These are phyloP conservation scores for Blakeslea trispora DNA, from an alignment of 371 early-diverging fungal species.

Conservation along the genomic window DNA sequence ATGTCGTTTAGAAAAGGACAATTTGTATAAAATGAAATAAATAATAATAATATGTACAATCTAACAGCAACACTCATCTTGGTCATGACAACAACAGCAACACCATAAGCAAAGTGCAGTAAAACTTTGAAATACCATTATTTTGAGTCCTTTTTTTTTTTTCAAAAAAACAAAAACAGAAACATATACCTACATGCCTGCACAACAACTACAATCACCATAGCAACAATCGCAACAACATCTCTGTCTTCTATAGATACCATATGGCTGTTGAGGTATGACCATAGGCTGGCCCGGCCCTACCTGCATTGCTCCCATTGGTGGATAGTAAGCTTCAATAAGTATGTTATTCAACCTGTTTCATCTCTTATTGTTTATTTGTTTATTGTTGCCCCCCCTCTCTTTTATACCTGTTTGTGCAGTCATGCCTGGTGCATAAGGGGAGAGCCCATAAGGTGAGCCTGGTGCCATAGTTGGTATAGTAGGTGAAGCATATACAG, in stretches of 20 bases:
- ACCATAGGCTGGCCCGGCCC: constrained; percentile 10
- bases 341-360: neutral
- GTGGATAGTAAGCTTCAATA: constrained; percentile 19
- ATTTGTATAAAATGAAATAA: constrained; percentile 25
- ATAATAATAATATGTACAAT: neutral
- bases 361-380: neutral
- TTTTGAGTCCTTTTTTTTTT: neutral
- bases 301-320: constrained; percentile 22
- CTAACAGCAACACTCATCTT: constrained; percentile 22
- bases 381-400: too few species aligned
- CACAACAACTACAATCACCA: constrained; percentile 18
- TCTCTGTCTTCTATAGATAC: neutral
- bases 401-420: constrained; percentile 14
- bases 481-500: constrained; percentile 17
- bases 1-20: constrained; percentile 46
- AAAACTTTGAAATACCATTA: too few species aligned
- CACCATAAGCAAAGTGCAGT: constrained; percentile 15
- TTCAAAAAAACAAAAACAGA: too few species aligned
- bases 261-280: constrained; percentile 14
- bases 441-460: constrained; percentile 17
- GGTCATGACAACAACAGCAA: constrained; percentile 18
- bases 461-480: constrained; percentile 13
- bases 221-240: constrained; percentile 18
- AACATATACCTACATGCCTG: constrained; percentile 16
- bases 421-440: constrained; percentile 16